These are phyloP conservation scores for Arthrobotrys sphaeroides DNA, from an alignment of 2,329 filamentous ascomycete species.

Conservation along the genomic window DNA sequence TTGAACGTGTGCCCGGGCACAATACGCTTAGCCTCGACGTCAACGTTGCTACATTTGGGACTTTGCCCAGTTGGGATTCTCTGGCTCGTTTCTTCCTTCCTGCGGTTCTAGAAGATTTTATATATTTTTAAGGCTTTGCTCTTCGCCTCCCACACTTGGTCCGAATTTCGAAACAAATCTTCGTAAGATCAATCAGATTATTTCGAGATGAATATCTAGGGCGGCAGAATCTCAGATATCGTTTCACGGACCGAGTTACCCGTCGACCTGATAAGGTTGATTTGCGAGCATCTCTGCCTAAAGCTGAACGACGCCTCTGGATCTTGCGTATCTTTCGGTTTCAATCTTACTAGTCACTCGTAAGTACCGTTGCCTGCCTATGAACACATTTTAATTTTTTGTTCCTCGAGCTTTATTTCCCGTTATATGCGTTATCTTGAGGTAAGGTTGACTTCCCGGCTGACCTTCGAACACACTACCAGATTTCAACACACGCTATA, in stretches of 20 bases:
- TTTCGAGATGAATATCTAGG: slow-evolving; percentile 41
- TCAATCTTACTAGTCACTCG: slow-evolving; percentile 26
- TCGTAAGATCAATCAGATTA: slow-evolving; percentile 23
- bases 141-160: slow-evolving; percentile 39
- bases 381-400: slow-evolving; percentile 4
- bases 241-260: slow-evolving; percentile 28
- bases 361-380: slow-evolving; percentile 35
- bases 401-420: background rate
- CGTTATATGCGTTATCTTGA: slow-evolving; percentile 13
- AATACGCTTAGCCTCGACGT: slow-evolving; percentile 53
- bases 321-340: slow-evolving; percentile 21
- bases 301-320: slow-evolving; percentile 43
- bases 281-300: slow-evolving; percentile 18
- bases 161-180: slow-evolving; percentile 23
- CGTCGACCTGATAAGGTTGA: slow-evolving; percentile 49
- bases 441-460: slow-evolving; percentile 53
- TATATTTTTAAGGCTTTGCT: slow-evolving; percentile 52
- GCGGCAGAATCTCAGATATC: slow-evolving; percentile 8
- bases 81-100: slow-evolving; percentile 21
- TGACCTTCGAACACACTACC: slow-evolving; percentile 26
- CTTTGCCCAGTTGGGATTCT: slow-evolving; percentile 42
- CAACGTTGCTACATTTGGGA: slow-evolving; percentile 53
- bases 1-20: slow-evolving; percentile 46
- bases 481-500: slow-evolving; percentile 36
- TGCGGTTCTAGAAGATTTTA: slow-evolving; percentile 53